phyloP scores from a whole-genome alignment of 2,329 filamentous ascomycete species.

The Colletotrichum melonis region DNA sequence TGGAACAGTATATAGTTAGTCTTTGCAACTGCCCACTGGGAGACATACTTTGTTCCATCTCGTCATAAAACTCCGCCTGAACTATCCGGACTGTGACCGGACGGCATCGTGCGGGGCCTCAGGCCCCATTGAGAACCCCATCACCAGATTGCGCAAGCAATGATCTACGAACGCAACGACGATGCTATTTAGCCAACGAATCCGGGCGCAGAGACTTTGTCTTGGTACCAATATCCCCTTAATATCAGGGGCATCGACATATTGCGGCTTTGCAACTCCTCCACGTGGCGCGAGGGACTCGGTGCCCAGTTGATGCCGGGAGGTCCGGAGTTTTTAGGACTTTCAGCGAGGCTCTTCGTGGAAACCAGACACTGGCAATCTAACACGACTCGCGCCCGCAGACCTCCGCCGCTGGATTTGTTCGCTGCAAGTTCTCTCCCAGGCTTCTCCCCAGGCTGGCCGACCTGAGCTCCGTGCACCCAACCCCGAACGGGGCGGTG shows the following conservation, averaged over 20 bases:
- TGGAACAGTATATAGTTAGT: not conserved
- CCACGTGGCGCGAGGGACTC: slow-evolving; percentile 23
- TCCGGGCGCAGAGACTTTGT: not conserved
- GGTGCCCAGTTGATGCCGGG: slow-evolving; percentile 13
- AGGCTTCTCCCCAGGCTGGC: not conserved
- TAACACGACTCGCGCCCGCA: slow-evolving; percentile 13
- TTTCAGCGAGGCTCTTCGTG: not conserved
- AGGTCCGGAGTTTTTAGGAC: slow-evolving; percentile 8
- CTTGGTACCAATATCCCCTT: slow-evolving; percentile 20
- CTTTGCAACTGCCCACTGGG: not conserved
- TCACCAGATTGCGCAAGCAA: slow-evolving; percentile 7
- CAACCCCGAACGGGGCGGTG: not conserved
- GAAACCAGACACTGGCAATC: not conserved
- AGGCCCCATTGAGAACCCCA: not conserved
- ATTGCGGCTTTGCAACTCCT: not conserved
- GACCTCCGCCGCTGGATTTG: not conserved
- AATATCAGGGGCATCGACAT: slow-evolving; percentile 23
- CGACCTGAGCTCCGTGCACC: slow-evolving; percentile 1
- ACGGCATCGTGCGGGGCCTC: not conserved
- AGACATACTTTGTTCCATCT: not conserved
- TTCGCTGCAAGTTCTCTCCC: not conserved
- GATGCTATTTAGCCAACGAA: slow-evolving; percentile 2
- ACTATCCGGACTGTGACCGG: too few species aligned
- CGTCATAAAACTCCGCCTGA: too few species aligned
- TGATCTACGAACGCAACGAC: not conserved